A percentile compares a stretch with the other conserved stretches of the same genome.
Conservation (phyloP, 2,329 filamentous ascomycete species). For the Parascedosporium putredinis region DNA sequence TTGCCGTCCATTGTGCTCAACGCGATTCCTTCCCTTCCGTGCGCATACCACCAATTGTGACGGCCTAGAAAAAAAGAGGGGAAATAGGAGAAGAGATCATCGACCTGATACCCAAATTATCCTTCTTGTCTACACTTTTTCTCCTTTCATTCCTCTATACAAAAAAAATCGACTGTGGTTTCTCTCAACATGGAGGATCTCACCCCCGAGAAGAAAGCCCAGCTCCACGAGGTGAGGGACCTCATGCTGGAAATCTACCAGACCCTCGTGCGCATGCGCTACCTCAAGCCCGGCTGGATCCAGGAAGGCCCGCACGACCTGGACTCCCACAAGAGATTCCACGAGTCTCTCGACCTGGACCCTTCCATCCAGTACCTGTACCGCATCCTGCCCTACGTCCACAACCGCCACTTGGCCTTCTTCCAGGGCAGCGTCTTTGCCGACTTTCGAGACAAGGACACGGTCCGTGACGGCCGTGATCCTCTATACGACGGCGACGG, state of each 20-base stretch:
- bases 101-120: too few relatives aligned
- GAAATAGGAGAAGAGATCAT: too few relatives aligned
- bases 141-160: too few relatives aligned
- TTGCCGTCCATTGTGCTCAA: too few relatives aligned
- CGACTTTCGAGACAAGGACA: background rate
- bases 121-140: too few relatives aligned
- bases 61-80: too few relatives aligned
- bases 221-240: background rate
- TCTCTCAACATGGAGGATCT: background rate
- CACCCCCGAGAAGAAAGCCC: background rate
- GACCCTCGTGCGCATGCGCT: constrained; percentile 18
- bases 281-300: constrained; percentile 15
- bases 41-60: too few relatives aligned
- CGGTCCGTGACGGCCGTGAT: background rate
- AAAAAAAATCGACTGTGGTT: too few relatives aligned
- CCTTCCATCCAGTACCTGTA: constrained; percentile 16
- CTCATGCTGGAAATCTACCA: constrained; percentile 18
- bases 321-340: constrained; percentile 11
- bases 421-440: constrained; percentile 7
- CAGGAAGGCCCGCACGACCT: constrained; percentile 14
- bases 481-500: background rate
- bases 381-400: constrained; percentile 16
- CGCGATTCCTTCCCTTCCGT: too few relatives aligned
- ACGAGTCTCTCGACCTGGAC: constrained; percentile 12
- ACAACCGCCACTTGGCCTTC: constrained; percentile 14